Base-by-base conservation (phyloP, 1,284 basidiomycete species). In the Microstroma glucosiphilum region DNA sequence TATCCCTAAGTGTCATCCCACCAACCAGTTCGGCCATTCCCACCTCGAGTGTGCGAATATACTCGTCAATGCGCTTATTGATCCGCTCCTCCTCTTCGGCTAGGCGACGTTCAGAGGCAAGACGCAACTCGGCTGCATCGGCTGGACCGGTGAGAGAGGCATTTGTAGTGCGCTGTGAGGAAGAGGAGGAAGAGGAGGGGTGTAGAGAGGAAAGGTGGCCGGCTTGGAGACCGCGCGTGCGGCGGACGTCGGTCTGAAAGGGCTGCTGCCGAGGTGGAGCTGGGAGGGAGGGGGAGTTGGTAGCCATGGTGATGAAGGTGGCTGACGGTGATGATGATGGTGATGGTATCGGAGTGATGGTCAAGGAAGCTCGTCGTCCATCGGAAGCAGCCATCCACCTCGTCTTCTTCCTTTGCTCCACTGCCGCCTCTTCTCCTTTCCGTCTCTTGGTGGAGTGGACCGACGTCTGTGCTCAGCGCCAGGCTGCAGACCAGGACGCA, bases 61-160 rank as follows among this genome's bases (percentile, higher is more conserved):
- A 23, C 21, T 54, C 51, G 19, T 54, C 51, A 7, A 54, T 54
- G 51, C 51, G 51, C 51, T 54, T 54, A 13, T 54, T 54, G 51
- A 54, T 19, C 3, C 51, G n/a, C 51, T 54, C 51, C 51, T 54
- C 51, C 26, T 54, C 51, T 23, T 54, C 51, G 2, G 13, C 13
- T 15, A 54, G 51, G 6, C 26, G 21, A 25, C 51, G 51, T 9
- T 37, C 30, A 3, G 30, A 37, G 30, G 30, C 30, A 12, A 17
- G 43, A 21, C 43, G 43, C 17, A 21, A n/a, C 43, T 48, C 43
- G 43, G 43, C 43, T 17, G 43, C 17, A 21, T 48, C 43, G 30
- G 30, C 30, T 9, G 30, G 30, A 37, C 30, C 30, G 30, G 30
- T 37, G 30, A 37, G 30, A 9, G 30, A 37, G 30, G 30, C 30